phyloP scores from a whole-genome alignment of 1,139 yeast species.

The Pichia sp. region DNA sequence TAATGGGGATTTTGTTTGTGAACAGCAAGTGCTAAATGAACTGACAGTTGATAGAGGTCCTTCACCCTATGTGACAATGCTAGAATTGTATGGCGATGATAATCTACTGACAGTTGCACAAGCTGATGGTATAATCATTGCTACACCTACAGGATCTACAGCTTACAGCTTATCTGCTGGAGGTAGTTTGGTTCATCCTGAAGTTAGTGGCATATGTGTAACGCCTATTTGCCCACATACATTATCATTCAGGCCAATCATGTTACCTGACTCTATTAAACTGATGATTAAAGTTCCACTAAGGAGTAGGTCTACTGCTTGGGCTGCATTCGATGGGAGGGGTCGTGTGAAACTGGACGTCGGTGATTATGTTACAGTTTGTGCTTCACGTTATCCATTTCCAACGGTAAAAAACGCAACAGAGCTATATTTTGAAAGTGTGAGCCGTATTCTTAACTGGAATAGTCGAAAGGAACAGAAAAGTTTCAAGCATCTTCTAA shows the following conservation, averaged over 20 bases:
- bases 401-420: conserved; percentile 74
- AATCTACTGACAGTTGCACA: conserved; percentile 76
- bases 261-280: conserved; percentile 80
- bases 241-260: conserved; percentile 76
- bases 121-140: conserved; percentile 82
- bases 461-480: conserved; percentile 76
- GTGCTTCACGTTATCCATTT: conserved; percentile 76
- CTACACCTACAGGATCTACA: conserved; percentile 90
- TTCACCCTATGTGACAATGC: conserved; percentile 75
- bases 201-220: conserved; percentile 79
- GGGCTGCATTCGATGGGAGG: conserved; percentile 90
- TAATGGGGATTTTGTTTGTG: conserved; percentile 54
- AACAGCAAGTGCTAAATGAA: conserved; percentile 78
- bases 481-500: conserved; percentile 52
- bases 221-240: conserved; percentile 95
- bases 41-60: conserved; percentile 85
- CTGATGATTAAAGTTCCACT: conserved; percentile 67
- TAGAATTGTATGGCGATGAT: conserved; percentile 79
- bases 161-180: conserved; percentile 90
- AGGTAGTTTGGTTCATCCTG: conserved; percentile 84
- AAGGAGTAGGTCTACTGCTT: conserved; percentile 67
- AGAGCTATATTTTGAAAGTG: conserved; percentile 77
- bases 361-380: conserved; percentile 72
- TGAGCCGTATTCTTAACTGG: conserved; percentile 80
- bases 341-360: conserved; percentile 59